Percentiles rank a stretch among this genome's conserved stretches.
phyloP scores from a whole-genome alignment of 345 rosid species.

The Brassica incana region DNA sequence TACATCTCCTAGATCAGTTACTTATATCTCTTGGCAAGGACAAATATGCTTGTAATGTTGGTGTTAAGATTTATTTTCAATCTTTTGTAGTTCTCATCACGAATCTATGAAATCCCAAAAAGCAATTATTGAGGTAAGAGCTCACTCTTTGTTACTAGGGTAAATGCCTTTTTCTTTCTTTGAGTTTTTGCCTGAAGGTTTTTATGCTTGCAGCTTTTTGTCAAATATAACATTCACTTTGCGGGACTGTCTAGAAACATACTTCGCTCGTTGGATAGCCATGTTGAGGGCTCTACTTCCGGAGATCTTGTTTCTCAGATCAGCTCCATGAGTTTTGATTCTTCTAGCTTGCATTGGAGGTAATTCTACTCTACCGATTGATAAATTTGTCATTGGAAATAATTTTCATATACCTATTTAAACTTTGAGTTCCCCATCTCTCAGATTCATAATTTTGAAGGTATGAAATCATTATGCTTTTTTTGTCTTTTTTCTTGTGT shows the following conservation, averaged over 20 bases:
- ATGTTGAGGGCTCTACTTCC: constrained; percentile 64
- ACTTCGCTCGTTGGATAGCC: constrained; percentile 59
- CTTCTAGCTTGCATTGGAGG: constrained; percentile 95
- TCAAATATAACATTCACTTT: constrained; percentile 93
- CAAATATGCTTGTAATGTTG: constrained; percentile 9
- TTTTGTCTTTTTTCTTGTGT: constrained; percentile 7
- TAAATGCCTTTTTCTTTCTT: background rate
- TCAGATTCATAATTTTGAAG: background rate
- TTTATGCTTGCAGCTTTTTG: constrained; percentile 75
- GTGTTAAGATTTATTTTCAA: constrained; percentile 20
- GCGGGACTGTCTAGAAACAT: constrained; percentile 85
- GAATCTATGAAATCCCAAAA: constrained; percentile 92
- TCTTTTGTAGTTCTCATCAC: constrained; percentile 82
- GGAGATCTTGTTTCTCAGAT: constrained; percentile 82
- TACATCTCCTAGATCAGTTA: constrained; percentile 10
- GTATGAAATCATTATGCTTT: constrained; percentile 9
- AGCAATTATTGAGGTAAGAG: constrained; percentile 84
- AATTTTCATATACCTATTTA: constrained; percentile 10
- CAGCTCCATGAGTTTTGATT: constrained; percentile 87
- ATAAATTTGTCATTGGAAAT: background rate
- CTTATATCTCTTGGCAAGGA: constrained; percentile 7
- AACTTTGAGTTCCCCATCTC: constrained; percentile 15
- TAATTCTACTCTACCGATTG: constrained; percentile 40
- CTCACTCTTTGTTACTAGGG: constrained; percentile 14
- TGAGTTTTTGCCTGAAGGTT: constrained; percentile 5